phyloP scores from a whole-genome alignment of 2,329 filamentous ascomycete species.

The Ambrosiella xylebori region DNA sequence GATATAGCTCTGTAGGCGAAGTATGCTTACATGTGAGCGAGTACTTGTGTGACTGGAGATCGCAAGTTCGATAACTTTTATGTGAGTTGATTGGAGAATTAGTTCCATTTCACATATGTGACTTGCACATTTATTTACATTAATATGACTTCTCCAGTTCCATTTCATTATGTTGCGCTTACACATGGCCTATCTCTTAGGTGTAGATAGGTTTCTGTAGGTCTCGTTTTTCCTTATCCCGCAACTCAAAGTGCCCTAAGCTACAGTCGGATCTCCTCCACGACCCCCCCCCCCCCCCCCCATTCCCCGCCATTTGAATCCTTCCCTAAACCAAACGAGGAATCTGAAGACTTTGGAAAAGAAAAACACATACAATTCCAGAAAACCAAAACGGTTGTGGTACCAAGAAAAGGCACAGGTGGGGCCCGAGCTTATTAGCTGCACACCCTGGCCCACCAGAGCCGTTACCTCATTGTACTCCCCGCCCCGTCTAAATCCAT shows the following conservation, averaged over 20 bases:
- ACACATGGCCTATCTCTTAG: background rate
- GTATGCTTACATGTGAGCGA: background rate
- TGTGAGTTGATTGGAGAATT: too few relatives aligned
- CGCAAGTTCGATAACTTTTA: too few relatives aligned
- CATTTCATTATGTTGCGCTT: too few relatives aligned
- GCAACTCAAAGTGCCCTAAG: background rate
- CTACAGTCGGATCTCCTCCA: background rate
- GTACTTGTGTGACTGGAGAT: too few relatives aligned
- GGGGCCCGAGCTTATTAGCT: background rate
- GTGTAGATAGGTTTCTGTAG: background rate
- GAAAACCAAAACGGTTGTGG: background rate
- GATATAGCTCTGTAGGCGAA: background rate
- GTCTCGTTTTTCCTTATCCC: background rate
- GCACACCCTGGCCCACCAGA: background rate
- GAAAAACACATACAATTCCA: background rate
- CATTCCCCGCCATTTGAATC: background rate
- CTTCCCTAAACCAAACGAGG: background rate
- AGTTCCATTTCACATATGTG: too few relatives aligned
- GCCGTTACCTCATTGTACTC: background rate
- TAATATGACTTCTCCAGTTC: too few relatives aligned
- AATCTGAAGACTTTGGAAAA: background rate
- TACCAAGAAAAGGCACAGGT: background rate
- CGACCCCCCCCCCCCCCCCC: background rate
- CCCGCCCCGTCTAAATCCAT: background rate
- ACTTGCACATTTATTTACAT: too few relatives aligned